Base-by-base conservation (phyloP, 805 yeast species). In the Nakazawaea wickerhamii region DNA sequence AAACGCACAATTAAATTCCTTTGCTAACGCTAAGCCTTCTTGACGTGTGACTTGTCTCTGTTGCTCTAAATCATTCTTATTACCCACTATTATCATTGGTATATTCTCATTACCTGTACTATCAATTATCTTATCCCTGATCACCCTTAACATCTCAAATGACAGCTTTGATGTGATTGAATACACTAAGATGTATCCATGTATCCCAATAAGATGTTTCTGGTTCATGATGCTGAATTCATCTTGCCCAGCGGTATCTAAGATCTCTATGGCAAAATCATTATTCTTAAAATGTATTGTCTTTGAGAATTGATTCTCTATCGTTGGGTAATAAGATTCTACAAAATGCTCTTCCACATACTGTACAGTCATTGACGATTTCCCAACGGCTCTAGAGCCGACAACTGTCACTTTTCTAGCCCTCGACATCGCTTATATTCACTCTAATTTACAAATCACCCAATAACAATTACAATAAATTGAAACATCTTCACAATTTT, bases 231-330 rank as follows among this genome's bases (percentile, higher is more conserved):
- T 77, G 38, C 87, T 76, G 58, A 81, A 85, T 65, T 88, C 95
- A 61, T 88, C 96, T 65, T 87, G 95, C 6, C 96, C 96, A 1
- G 96, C 95, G 0, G 96, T 89, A 57, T 89, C 97, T 47, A 88
- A 67, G 41, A 89, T 84, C 59, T 88, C 96, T 20, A 90, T 77
- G 41, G 81, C 80, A 58, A 84, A 89, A 41, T 82, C 85, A 51
- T 79, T 82, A 48, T 83, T 84, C 47, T 83, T 76, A 59, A 82
- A 77, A 45, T 70, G 71, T 55, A 88, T 71, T 27, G 72, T 70
- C 58, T 84, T 87, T 56, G 79, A 71, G 61, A 84, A 85, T 61
- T 84, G 90, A 61, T 85, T 87, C 59, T 87, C 95, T 48, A 86
- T 85, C 5, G 96, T 89, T 23, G 96, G 96, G 60, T 87, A 89